These are phyloP conservation scores for Lunularia cruciata DNA, from an alignment of 225 moss, liverwort and hornwort genomes.

Conservation along the genomic window DNA sequence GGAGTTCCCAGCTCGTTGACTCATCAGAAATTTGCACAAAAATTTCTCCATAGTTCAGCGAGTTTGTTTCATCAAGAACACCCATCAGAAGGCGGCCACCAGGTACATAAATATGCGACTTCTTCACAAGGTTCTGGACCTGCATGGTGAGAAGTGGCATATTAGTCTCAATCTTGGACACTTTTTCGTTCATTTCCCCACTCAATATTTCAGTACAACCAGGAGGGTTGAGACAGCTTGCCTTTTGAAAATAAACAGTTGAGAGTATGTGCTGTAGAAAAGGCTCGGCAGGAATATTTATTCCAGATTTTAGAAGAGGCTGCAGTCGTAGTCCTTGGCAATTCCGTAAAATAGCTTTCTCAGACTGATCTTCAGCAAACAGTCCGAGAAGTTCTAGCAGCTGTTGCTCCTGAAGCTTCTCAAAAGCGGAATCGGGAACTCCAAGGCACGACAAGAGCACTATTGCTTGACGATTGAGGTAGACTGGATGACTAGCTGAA, in stretches of 20 bases:
- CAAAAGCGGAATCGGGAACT: slow-evolving; percentile 46
- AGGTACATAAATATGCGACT: slow-evolving; percentile 69
- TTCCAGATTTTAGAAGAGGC: slow-evolving; percentile 56
- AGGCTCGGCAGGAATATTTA: slow-evolving; percentile 56
- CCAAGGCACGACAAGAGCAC: slow-evolving; percentile 63
- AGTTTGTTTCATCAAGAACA: slow-evolving; percentile 69
- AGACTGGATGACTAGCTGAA: slow-evolving; percentile 60
- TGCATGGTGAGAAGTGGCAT: slow-evolving; percentile 41
- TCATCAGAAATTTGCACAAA: slow-evolving; percentile 66
- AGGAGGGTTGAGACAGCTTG: slow-evolving; percentile 23
- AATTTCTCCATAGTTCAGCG: slow-evolving; percentile 63
- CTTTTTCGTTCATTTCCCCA: not conserved
- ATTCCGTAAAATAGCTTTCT: slow-evolving; percentile 46
- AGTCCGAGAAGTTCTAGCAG: slow-evolving; percentile 58
- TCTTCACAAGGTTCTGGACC: slow-evolving; percentile 58
- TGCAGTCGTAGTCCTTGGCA: slow-evolving; percentile 41
- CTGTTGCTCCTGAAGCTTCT: slow-evolving; percentile 49
- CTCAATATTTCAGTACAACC: not conserved
- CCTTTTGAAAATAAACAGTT: slow-evolving; percentile 39
- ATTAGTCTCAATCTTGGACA: not conserved
- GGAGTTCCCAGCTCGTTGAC: slow-evolving; percentile 26
- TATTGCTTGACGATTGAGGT: slow-evolving; percentile 70
- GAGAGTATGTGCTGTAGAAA: slow-evolving; percentile 59
- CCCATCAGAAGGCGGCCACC: slow-evolving; percentile 73
- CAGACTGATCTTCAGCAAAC: slow-evolving; percentile 32